Evolutionary conservation across 495 filamentous ascomycete species (phyloP), one percentile per base, ranked within the genome.

Genomic region (Chaetomidium leptoderma): DNA sequence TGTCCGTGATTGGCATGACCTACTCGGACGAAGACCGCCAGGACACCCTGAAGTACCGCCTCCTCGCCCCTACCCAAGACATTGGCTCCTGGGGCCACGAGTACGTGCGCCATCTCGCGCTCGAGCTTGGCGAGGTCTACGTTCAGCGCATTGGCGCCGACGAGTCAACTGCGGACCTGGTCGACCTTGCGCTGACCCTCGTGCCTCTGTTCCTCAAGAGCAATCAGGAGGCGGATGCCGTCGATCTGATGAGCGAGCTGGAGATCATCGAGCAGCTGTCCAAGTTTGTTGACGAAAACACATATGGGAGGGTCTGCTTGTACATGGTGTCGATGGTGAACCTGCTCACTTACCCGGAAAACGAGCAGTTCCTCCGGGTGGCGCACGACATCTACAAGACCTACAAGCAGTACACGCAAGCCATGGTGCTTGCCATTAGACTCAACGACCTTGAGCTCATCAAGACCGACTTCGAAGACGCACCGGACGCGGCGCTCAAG

Each of bases 311-410:
- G 63, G 93, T 96, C 54, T 97, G 92, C 75, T 72, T 99, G 63
- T 99, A 99, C 72, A 96, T 99, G 86, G 90, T 96, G 64, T 95
- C 89, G 78, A 97, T 97, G 90, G 93, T 99, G 50, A 93, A 92
- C 63, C 83, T 97, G 16, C 83, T 99, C 68, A 97, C 95, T 9
- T 96, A 92, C 67, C 93, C 93, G 29, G 93, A 99, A 76, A 95
- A 97, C 68, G 87, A 96, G 68, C 84, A 86, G 69, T 97, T 97
- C 74, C 87, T 99, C 57, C 81, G 80, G 42, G 92, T 91, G 2
- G 92, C 91, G 49, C 92, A 97, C 72, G 78, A 81, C 53, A 95
- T 97, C 70, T 99, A 99, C 76, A 88, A 86, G 61, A 81, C 86
- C 53, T 95, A 95, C 78, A 87, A 92, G 60, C 89, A 95, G 69